Conservation (phyloP, 495 filamentous ascomycete species). For the Penicillium parvum region DNA sequence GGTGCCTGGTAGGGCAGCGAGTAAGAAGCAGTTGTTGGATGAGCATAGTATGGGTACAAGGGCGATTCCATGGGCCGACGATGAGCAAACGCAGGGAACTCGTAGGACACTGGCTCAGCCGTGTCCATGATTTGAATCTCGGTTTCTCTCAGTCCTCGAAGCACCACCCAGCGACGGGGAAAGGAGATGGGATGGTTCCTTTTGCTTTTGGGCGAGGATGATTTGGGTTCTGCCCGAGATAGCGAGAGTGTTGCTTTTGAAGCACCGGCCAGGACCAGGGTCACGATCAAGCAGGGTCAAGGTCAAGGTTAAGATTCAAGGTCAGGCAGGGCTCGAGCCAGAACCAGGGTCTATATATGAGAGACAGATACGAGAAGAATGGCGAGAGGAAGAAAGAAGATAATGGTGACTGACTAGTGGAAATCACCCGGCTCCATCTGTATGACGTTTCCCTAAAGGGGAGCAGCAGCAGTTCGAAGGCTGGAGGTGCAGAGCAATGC, state of each 20-base stretch:
- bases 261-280: no score
- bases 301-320: no score
- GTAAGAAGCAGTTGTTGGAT: slow-evolving; percentile 31
- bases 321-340: slow-evolving; percentile 7
- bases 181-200: no score
- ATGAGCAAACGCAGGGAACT: slow-evolving; percentile 35
- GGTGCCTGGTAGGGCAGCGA: slow-evolving; percentile 38
- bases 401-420: slow-evolving; percentile 12
- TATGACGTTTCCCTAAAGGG: slow-evolving; percentile 19
- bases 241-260: slow-evolving; percentile 15
- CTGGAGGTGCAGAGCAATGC: slow-evolving; percentile 23
- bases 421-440: slow-evolving; percentile 18
- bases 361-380: background rate
- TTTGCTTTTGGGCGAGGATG: no score
- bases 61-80: slow-evolving; percentile 37
- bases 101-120: slow-evolving; percentile 41
- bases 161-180: no score
- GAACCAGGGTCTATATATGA: slow-evolving; percentile 1
- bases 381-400: background rate
- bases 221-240: slow-evolving; percentile 18
- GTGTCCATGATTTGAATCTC: slow-evolving; percentile 34
- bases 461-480: slow-evolving; percentile 19
- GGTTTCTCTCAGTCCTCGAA: background rate
- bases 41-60: slow-evolving; percentile 38
- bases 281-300: no score